phyloP scores from a whole-genome alignment of 331 rosid species.

The Malus hybrid region DNA sequence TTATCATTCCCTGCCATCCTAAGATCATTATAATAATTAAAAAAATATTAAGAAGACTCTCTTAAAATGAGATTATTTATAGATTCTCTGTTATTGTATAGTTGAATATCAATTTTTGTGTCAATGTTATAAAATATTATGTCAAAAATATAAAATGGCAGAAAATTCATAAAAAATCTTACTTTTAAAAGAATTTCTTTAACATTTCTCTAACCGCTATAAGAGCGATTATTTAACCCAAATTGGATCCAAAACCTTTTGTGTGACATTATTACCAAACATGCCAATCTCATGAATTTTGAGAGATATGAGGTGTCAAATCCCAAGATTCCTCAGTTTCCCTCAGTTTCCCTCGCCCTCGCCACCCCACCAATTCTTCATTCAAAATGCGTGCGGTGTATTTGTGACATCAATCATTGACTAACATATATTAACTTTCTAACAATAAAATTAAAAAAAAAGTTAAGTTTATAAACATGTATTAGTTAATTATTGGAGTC shows the following conservation, averaged over 20 bases:
- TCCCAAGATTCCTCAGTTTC: slow-evolving; percentile 54
- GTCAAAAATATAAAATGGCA: accelerated
- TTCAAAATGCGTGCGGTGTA: accelerated
- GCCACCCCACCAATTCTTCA: not conserved
- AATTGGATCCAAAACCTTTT: slow-evolving; percentile 21
- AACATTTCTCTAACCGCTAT: no score
- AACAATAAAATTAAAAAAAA: no score
- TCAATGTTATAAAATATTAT: no score
- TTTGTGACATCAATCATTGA: no score
- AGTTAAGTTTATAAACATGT: no score
- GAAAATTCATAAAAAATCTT: no score
- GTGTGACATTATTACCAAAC: slow-evolving; percentile 38
- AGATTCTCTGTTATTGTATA: accelerated
- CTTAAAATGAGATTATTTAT: accelerated
- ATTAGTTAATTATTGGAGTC: no score
- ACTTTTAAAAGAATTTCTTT: no score
- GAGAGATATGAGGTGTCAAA: slow-evolving; percentile 40
- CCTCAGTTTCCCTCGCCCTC: not conserved
- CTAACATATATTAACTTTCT: no score
- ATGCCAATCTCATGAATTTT: slow-evolving; percentile 20
- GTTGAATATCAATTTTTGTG: accelerated
- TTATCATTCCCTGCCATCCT: slow-evolving; percentile 7
- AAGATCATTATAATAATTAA: not conserved
- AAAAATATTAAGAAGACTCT: accelerated
- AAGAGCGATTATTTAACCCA: not conserved